phyloP scores from a whole-genome alignment of 805 yeast species.

The Metschnikowia chrysomelidarum region DNA sequence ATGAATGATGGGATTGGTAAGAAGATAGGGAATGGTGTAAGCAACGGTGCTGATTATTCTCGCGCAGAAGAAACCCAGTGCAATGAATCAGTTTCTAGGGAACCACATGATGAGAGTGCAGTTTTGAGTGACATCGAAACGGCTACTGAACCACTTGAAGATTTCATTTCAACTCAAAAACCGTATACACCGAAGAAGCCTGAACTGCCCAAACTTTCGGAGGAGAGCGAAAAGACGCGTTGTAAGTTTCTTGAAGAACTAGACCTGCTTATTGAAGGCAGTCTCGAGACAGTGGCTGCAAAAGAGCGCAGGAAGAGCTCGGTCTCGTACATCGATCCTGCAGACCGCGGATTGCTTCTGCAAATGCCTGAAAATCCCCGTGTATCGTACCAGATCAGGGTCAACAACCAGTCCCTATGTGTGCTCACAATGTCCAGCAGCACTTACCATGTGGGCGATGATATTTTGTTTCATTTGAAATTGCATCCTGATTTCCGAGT shows the following conservation, averaged over 20 bases:
- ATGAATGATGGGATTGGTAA: too few relatives aligned
- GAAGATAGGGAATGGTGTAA: slow-evolving; percentile 1
- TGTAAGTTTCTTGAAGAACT: slow-evolving; percentile 28
- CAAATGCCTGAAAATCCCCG: slow-evolving; percentile 15
- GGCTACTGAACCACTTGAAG: too few relatives aligned
- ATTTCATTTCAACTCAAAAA: too few relatives aligned
- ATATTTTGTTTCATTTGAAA: slow-evolving; percentile 32
- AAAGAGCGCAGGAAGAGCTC: slow-evolving; percentile 33
- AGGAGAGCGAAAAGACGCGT: neutral
- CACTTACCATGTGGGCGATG: slow-evolving; percentile 39
- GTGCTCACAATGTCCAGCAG: slow-evolving; percentile 31
- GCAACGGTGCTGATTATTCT: too few relatives aligned
- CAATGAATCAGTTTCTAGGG: too few relatives aligned
- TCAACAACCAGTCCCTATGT: slow-evolving; percentile 34
- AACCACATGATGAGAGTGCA: too few relatives aligned
- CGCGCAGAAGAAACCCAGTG: too few relatives aligned
- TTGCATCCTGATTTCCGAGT: slow-evolving; percentile 15
- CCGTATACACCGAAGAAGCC: too few relatives aligned
- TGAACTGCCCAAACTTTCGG: too few relatives aligned
- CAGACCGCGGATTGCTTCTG: slow-evolving; percentile 13
- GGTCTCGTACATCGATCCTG: slow-evolving; percentile 13
- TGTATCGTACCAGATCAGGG: slow-evolving; percentile 31
- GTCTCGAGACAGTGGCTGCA: slow-evolving; percentile 33
- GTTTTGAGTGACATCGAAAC: too few relatives aligned
- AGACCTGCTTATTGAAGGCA: slow-evolving; percentile 29